phyloP scores from a whole-genome alignment of 1,284 basidiomycete genomes.

The Filobasidium uniguttulatum region DNA sequence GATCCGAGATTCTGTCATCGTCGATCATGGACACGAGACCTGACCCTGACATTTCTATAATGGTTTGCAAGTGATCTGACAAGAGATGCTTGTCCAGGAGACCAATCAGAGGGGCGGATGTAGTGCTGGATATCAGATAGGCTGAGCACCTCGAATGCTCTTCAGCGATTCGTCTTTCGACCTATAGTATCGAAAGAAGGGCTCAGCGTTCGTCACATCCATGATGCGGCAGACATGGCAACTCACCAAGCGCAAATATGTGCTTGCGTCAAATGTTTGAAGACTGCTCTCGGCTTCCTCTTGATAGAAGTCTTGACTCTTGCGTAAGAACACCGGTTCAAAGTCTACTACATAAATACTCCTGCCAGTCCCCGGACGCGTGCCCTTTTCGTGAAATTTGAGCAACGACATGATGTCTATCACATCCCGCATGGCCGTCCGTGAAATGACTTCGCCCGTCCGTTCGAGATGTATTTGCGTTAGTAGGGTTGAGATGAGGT shows the following conservation, averaged over 20 bases:
- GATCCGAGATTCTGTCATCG: slow-evolving; percentile 58
- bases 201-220: neutral
- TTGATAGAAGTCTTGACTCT: slow-evolving; percentile 68
- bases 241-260: slow-evolving; percentile 66
- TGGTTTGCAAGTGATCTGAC: slow-evolving; percentile 55
- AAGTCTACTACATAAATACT: slow-evolving; percentile 75
- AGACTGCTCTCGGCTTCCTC: slow-evolving; percentile 60
- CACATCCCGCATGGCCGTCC: slow-evolving; percentile 77
- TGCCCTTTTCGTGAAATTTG: slow-evolving; percentile 44
- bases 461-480: slow-evolving; percentile 82
- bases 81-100: slow-evolving; percentile 70
- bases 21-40: slow-evolving; percentile 85
- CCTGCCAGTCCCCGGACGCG: slow-evolving; percentile 28
- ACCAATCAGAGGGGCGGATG: slow-evolving; percentile 52
- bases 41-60: slow-evolving; percentile 69
- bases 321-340: slow-evolving; percentile 66
- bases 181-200: slow-evolving; percentile 41
- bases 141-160: slow-evolving; percentile 80
- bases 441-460: slow-evolving; percentile 79
- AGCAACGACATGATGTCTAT: slow-evolving; percentile 59
- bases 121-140: slow-evolving; percentile 65
- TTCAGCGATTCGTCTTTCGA: slow-evolving; percentile 64
- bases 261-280: slow-evolving; percentile 61
- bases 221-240: neutral
- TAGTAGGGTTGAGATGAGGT: slow-evolving; percentile 68